Base-by-base conservation (phyloP, 2,329 filamentous ascomycete species). In the Trichoderma sp. region DNA sequence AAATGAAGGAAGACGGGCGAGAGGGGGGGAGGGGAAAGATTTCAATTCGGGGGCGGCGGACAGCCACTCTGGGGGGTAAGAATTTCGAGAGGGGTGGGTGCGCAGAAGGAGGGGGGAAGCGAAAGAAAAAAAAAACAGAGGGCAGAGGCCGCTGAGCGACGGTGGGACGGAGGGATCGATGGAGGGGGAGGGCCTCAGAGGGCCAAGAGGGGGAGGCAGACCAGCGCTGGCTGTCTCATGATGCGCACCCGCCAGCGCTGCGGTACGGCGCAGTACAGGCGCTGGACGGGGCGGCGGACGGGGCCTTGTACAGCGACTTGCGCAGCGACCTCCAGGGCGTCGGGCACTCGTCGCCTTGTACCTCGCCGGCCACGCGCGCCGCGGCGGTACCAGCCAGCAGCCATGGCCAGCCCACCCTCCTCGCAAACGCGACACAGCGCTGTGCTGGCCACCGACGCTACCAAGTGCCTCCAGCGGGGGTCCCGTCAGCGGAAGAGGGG, bases 21-120 rank as follows among this genome's bases (percentile, higher is more conserved):
- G 59, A 67, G 65, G 60, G 68, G 68, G 64, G 73, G 73, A 75
- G 74, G 74, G 74, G 75, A 76, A 77, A 54, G 75, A 74, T 74
- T 77, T 75, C 76, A 55, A 66, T 52, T 56, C 52, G 68, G 68
- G 68, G 68, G 61, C 60, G 43, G 68, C 68, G 68, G 58, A 60
- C 68, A 58, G 61, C 61, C 61, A 59, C 63, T 43, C 49, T 63
- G 68, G 66, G 68, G 68, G 68, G 68, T 69, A 61, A 68, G 58
- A 68, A 66, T 69, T 52, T 66, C 60, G 60, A 24, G 60, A 66
- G 68, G 68, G 68, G 68, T 65, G 61, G 51, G 68, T 64, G 68
- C 68, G 61, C 68, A 56, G 68, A 69, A 66, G 54, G 68, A 69
- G 68, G 56, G 68, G 68, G 68, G 63, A 37, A 32, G 58, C 24